Base-by-base conservation (phyloP, 2,329 filamentous ascomycete genomes). In the Alternaria hordeiaustralica region DNA sequence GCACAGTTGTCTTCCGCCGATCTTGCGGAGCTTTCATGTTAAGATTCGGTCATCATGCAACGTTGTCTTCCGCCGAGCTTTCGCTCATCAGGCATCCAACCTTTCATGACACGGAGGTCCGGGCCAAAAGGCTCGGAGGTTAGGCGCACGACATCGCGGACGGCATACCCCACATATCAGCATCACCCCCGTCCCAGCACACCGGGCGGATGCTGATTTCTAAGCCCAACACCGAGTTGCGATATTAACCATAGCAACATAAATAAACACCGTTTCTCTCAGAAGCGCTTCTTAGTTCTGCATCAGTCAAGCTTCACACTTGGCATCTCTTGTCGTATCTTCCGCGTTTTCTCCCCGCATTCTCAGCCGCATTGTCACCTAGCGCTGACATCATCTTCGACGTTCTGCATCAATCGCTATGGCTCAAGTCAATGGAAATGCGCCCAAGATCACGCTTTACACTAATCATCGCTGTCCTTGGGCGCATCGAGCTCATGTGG, bases 401-500 rank as follows among this genome's bases (percentile, higher is more conserved):
- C 20, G 33, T 20, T 56, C 60, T 55, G 46, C 41, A 61, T 50
- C 10, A 53, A 28, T 18, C 21, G 15, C 26, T 23, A 75, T 75
- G 71, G 72, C 70, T 46, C 65, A 67, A 46, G 43, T 68, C 43
- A 73, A 73, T 54, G 74, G 71, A 44, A 65, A 72, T 36, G 60
- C 72, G 6, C 80, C 80, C 26, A 87, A 87, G 69, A 88, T 92
- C 77, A 89, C 82, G 30, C 82, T 92, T 45, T 93, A 93, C 81
- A 93, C 90, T 53, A 90, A 89, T 82, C 89, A 88, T 70, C 55
- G 69, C 54, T 94, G 91, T 77, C 91, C 91, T 21, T 93, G 87
- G 78, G 92, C 91, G 15, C 92, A 95, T 75, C 90, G 93, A 36
- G 91, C 88, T 1, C 90, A 94, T 71, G 92, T 93, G 63, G 86